These are phyloP conservation scores for Botrytis byssoidea DNA, from an alignment of 2,329 filamentous ascomycete species.

Conservation along the genomic window DNA sequence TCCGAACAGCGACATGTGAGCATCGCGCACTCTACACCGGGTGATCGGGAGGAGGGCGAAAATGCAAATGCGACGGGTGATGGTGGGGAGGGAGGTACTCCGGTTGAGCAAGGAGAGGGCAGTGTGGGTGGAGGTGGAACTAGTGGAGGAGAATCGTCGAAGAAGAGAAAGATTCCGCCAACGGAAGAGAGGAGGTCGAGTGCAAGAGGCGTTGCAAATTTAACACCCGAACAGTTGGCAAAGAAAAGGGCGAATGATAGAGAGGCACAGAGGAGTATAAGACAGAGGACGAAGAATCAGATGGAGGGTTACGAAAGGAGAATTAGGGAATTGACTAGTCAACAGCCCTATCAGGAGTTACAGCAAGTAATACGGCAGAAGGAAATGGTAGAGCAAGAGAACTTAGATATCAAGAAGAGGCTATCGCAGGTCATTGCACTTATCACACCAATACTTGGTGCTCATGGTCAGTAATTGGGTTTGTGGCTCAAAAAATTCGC, in stretches of 20 bases:
- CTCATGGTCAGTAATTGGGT: conserved; percentile 33
- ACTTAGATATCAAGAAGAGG: conserved; percentile 70
- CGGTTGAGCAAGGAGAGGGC: conserved; percentile 4
- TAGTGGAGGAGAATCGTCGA: not conserved
- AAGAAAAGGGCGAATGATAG: conserved; percentile 91
- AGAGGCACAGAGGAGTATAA: conserved; percentile 84
- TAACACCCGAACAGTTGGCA: conserved; percentile 83
- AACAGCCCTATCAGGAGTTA: conserved; percentile 81
- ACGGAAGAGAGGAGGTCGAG: conserved; percentile 45
- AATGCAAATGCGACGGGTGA: not conserved
- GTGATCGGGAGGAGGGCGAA: conserved; percentile 5
- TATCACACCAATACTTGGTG: conserved; percentile 56
- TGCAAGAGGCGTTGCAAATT: conserved; percentile 75
- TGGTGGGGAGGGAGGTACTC: not conserved
- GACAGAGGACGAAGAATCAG: conserved; percentile 81
- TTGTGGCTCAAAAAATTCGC: conserved; percentile 1
- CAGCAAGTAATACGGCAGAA: conserved; percentile 73
- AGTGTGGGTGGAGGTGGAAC: conserved; percentile 3
- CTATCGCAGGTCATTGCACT: conserved; percentile 64
- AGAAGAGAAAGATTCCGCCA: not conserved
- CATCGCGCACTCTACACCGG: not conserved
- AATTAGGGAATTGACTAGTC: conserved; percentile 70
- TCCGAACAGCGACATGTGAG: conserved; percentile 7
- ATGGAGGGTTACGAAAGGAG: conserved; percentile 77
- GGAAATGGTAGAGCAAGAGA: conserved; percentile 74